Percentiles rank a stretch among this genome's conserved stretches.
These are phyloP conservation scores for Triticum urartu DNA, from an alignment of 176 grass and related monocot species.

Conservation along the genomic window DNA sequence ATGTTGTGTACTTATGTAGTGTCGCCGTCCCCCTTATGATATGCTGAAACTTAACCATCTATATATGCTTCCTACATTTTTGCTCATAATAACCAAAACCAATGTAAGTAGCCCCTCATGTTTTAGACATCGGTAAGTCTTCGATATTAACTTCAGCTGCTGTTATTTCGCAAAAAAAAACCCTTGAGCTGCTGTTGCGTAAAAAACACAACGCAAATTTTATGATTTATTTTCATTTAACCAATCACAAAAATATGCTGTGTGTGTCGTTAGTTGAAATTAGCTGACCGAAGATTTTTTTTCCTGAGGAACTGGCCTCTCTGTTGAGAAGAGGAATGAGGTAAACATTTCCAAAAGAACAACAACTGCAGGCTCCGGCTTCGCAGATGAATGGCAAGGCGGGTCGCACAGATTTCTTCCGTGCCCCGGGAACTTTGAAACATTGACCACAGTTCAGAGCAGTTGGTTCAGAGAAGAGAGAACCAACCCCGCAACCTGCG, in stretches of 20 bases:
- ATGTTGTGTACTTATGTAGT: too few species aligned
- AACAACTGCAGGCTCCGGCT: not conserved
- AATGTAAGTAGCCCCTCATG: too few species aligned
- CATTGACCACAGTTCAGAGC: not conserved
- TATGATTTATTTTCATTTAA: not conserved
- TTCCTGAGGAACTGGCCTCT: too few species aligned
- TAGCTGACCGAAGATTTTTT: not conserved
- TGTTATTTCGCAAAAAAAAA: too few species aligned
- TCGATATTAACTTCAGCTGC: too few species aligned
- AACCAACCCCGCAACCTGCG: not conserved
- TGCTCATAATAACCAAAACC: not conserved
- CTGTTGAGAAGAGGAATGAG: too few species aligned
- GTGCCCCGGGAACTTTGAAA: not conserved
- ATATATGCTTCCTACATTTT: not conserved
- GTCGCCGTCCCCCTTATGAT: not conserved
- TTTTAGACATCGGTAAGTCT: not conserved
- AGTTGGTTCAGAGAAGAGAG: too few species aligned
- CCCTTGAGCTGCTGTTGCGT: too few species aligned
- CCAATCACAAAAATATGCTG: not conserved
- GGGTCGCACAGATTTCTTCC: not conserved
- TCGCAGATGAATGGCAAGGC: not conserved
- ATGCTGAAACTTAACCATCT: not conserved
- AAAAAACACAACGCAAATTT: too few species aligned
- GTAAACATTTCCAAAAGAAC: too few species aligned
- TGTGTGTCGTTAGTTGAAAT: not conserved